Evolutionary conservation across 2,329 filamentous ascomycete species (phyloP), one percentile per base, ranked within the genome.

Genomic region (Xylaria multiplex): DNA sequence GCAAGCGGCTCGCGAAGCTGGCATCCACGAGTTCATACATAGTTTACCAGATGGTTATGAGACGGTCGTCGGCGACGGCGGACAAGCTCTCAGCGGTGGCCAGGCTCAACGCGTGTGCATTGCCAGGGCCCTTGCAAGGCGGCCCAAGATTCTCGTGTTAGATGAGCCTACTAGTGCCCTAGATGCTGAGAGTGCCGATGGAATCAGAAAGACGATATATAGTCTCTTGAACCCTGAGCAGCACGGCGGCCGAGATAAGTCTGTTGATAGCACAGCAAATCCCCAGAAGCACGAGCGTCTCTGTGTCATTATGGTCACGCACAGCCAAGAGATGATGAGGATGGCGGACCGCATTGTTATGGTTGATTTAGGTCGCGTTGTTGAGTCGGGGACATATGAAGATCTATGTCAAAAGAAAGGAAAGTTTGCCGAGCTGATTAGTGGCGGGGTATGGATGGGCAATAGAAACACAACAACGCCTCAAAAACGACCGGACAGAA

Each of bases 151-250:
- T 2, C 80, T 97, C 16, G 85, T 97, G 2, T 80, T 97, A 1
- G 95, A 98, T 72, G 94, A 97, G 79, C 92, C 93, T 0, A 97
- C 94, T 0, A 92, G 89, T 30, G 90, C 91, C 0, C 82, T 98
- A 0, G 94, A 97, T 73, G 83, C 85, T 0, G 86, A 90, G 70
- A 90, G 86, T 45, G 89, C 92, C 0, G 84, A 84, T 2, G 79
- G 84, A 1, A 85, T 97, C 3, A 82, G 91, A 13, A 79, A 85
- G 8, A 90, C 90, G 0, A 83, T 97, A 46, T 77, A 77, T 42
- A 74, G 75, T 0, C 78, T 96, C 1, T 80, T 90, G 13, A 42
- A 68, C 64, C 11, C 53, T 4, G 16, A 43, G 5, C 32, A 45
- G 30, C 40, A 37, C 6, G 30, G 30, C 43, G 27, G 53, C n/a